phyloP scores from a whole-genome alignment of 495 filamentous ascomycete genomes.

The Extremus antarcticus region DNA sequence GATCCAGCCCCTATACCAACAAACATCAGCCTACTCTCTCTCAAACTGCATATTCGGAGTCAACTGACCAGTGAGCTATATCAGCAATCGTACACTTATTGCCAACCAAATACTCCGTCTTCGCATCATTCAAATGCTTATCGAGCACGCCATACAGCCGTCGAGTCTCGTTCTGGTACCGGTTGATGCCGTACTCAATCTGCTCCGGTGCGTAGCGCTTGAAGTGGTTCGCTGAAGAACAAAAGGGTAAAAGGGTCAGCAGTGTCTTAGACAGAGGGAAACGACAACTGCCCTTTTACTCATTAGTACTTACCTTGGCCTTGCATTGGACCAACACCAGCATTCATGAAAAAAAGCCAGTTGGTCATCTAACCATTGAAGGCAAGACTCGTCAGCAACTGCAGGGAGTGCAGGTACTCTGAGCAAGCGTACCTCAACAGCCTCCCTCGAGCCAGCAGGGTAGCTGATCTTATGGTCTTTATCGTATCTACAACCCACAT shows the following conservation, averaged over 20 bases:
- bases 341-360: slow-evolving; percentile 60
- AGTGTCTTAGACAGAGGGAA: no score
- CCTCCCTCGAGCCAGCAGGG: slow-evolving; percentile 60
- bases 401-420: not conserved
- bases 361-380: slow-evolving; percentile 43
- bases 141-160: slow-evolving; percentile 75
- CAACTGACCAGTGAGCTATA: slow-evolving; percentile 51
- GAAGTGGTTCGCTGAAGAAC: slow-evolving; percentile 93
- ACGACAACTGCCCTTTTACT: no score
- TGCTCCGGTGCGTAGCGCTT: slow-evolving; percentile 74
- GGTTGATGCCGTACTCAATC: slow-evolving; percentile 73
- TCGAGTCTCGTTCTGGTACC: slow-evolving; percentile 71
- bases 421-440: slow-evolving; percentile 49
- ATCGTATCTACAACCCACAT: slow-evolving; percentile 60
- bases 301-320: no score
- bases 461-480: slow-evolving; percentile 74
- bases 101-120: slow-evolving; percentile 55
- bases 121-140: slow-evolving; percentile 49
- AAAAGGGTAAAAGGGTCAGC: no score
- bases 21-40: slow-evolving; percentile 5
- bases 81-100: slow-evolving; percentile 76
- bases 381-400: no score
- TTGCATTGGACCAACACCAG: slow-evolving; percentile 86
- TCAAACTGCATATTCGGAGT: slow-evolving; percentile 50
- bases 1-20: slow-evolving; percentile 1